Evolutionary conservation across 805 yeast species (phyloP), one percentile per base, ranked within the genome.

Genomic region (Metschnikowia gruessii): DNA sequence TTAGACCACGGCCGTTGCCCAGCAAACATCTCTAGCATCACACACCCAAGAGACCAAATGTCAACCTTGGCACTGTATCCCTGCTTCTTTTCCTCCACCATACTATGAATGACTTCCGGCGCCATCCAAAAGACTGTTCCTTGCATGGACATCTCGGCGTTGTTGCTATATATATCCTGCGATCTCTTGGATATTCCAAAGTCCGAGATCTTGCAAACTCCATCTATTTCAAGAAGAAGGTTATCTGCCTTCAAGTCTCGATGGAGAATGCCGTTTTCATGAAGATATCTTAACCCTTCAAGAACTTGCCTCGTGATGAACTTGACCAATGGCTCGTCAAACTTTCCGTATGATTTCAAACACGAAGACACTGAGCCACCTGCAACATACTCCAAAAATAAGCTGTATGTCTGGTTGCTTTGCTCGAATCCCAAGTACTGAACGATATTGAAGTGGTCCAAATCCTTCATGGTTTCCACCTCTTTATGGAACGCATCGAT

Each of bases 61-160:
- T 94, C 99, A 19, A 94, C 90, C 66, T 94, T 94, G 17, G 99
- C 99, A 70, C 95, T 88, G 63, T 94, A 94, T 0, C 99, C 99
- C 62, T 85, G 94, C 53, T 83, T 83, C 55, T 78, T 78, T 55
- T 81, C 80, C 52, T 81, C 84, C 2, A 80, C 82, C 17, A 82
- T 82, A 48, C 88, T 89, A 62, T 90, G 92, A 42, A 94, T 90
- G 53, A 95, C 96, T 62, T 94, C 99, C 0, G 99, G 99, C 1
- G 99, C 99, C 99, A 94, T 94, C 99, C 99, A 94, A 64, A 91
- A 94, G 1, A 95, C 89, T 0, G 99, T 91, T 19, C 99, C 99
- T 66, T 95, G 96, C 95, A 88, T 89, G 11, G 97, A 91, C 96
- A 91, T 87, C 45, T 89, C 97, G 3, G 96, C 89, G 57, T 88